These are phyloP conservation scores for Sphaerulina musiva DNA, from an alignment of 2,329 filamentous ascomycete genomes.

Conservation along the genomic window DNA sequence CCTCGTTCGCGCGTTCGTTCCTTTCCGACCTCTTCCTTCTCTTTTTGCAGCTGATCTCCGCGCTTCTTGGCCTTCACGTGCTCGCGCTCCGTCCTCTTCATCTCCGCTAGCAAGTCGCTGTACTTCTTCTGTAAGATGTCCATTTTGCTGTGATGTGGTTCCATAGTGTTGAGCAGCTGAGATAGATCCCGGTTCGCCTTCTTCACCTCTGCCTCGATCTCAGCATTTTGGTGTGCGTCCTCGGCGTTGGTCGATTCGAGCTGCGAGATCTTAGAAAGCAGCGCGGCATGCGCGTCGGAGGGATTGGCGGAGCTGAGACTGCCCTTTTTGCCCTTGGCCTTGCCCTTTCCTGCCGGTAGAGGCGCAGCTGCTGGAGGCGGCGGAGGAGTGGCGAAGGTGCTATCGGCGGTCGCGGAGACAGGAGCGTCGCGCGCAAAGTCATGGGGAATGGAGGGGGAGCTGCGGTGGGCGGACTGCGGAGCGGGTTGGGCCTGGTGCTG, in stretches of 20 bases:
- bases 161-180: constrained; percentile 76
- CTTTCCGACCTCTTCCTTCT: constrained; percentile 81
- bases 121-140: constrained; percentile 87
- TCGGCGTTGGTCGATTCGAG: constrained; percentile 87
- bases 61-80: constrained; percentile 94
- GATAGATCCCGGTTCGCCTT: constrained; percentile 87
- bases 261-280: constrained; percentile 90
- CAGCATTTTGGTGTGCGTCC: constrained; percentile 89
- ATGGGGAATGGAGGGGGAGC: constrained; percentile 9
- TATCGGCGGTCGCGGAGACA: constrained; percentile 19
- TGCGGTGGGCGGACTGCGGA: constrained; percentile 6
- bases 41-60: constrained; percentile 88
- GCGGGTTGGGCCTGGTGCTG: constrained; percentile 12
- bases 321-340: constrained; percentile 57
- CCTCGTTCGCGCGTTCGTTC: constrained; percentile 85
- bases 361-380: constrained; percentile 40
- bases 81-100: constrained; percentile 92
- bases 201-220: constrained; percentile 93
- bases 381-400: constrained; percentile 29
- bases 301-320: constrained; percentile 68
- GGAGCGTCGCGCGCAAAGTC: constrained; percentile 27
- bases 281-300: constrained; percentile 81
- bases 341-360: constrained; percentile 57
- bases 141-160: constrained; percentile 85
- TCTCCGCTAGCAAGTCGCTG: constrained; percentile 82